Evolutionary conservation across 1,284 basidiomycete species (phyloP).

Genomic region (Rhodotorula sp.): DNA sequence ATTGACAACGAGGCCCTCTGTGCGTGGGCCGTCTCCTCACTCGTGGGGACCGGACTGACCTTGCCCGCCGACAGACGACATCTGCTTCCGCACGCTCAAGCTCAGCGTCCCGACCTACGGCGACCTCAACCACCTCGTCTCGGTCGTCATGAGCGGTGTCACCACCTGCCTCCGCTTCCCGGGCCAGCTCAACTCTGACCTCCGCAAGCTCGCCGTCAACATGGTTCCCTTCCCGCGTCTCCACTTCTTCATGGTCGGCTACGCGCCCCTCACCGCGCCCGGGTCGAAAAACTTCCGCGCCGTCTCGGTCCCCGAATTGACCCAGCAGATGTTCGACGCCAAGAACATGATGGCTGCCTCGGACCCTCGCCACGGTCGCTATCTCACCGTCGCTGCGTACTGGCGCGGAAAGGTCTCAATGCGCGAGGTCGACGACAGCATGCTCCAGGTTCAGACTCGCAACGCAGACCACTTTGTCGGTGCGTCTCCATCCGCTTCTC

Average conservation of each 20-base stretch:
- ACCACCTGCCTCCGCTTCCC: slow-evolving; percentile 97
- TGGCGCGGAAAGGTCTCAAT: slow-evolving; percentile 99
- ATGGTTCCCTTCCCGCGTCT: slow-evolving; percentile 69
- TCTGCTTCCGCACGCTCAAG: slow-evolving; percentile 96
- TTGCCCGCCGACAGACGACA: slow-evolving; percentile 61
- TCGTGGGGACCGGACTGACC: not conserved
- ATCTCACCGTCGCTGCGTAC: slow-evolving; percentile 80
- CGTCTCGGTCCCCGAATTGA: slow-evolving; percentile 48
- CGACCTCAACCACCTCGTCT: slow-evolving; percentile 95
- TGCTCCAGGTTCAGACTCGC: slow-evolving; percentile 84
- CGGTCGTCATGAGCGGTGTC: slow-evolving; percentile 96
- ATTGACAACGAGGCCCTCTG: slow-evolving; percentile 93
- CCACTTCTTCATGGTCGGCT: slow-evolving; percentile 99
- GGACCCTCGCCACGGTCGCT: slow-evolving; percentile 87
- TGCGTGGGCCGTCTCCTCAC: not conserved
- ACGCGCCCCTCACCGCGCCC: slow-evolving; percentile 58
- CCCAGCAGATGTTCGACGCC: slow-evolving; percentile 55
- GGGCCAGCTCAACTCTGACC: slow-evolving; percentile 93
- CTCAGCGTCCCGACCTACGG: slow-evolving; percentile 90
- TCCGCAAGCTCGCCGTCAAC: slow-evolving; percentile 93
- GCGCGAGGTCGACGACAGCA: slow-evolving; percentile 98
- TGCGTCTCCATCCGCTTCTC: slow-evolving; percentile 34
- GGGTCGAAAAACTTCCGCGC: slow-evolving; percentile 48
- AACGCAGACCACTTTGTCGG: slow-evolving; percentile 51
- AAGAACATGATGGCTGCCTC: slow-evolving; percentile 78